phyloP scores from a whole-genome alignment of 345 rosid genomes.

The Eucalyptus regnans region DNA sequence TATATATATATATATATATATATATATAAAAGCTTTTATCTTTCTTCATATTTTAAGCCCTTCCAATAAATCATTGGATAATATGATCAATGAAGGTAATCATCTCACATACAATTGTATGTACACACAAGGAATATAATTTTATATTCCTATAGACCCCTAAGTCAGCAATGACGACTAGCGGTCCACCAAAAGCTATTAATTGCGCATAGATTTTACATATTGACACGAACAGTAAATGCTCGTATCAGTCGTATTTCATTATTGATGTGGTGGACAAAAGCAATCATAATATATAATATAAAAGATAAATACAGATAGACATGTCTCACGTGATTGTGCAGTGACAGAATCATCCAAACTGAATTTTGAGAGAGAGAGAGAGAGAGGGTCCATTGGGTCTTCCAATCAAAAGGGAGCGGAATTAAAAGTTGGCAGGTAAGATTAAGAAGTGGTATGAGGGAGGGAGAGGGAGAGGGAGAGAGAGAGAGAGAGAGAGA shows the following conservation, averaged over 20 bases:
- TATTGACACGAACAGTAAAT: not conserved
- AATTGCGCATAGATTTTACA: not conserved
- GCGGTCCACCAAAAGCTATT: not conserved
- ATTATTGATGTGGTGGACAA: not conserved
- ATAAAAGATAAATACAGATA: too few species aligned
- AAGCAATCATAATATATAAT: not conserved
- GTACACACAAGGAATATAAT: not conserved
- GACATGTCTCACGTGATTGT: not conserved
- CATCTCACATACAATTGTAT: not conserved
- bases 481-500: not conserved
- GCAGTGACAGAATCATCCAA: not conserved
- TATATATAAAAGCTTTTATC: not conserved
- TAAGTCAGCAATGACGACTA: not conserved
- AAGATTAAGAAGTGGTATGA: too few species aligned
- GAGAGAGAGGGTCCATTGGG: too few species aligned
- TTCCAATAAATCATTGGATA: too few species aligned
- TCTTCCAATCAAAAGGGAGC: too few species aligned
- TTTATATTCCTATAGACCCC: not conserved
- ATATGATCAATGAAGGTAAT: accelerated
- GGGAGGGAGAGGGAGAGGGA: too few species aligned
- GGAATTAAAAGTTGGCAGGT: too few species aligned
- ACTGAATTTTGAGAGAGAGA: not conserved
- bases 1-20: accelerated
- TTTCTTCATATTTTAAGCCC: too few species aligned
- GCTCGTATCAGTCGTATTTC: not conserved